Conservation (phyloP, 225 moss, liverwort and hornwort species). For the Asterella californica region DNA sequence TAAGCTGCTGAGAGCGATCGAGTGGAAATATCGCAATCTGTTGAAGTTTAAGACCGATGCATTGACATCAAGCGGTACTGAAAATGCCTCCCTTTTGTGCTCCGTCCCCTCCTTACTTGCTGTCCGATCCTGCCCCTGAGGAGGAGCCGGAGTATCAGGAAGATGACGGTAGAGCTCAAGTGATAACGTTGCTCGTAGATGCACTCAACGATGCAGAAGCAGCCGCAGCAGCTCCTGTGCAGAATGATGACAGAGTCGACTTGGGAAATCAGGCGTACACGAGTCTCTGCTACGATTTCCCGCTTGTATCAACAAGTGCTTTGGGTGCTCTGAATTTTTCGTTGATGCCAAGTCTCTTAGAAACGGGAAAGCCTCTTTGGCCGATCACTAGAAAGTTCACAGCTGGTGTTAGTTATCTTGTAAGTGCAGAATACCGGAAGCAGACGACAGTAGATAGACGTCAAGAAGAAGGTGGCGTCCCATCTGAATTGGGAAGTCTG, state of each 20-base stretch:
- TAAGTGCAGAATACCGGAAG: slow-evolving; percentile 62
- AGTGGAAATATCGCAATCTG: too few species aligned
- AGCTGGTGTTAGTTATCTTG: slow-evolving; percentile 84
- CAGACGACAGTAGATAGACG: slow-evolving; percentile 33
- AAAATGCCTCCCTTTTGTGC: slow-evolving; percentile 43
- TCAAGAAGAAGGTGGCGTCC: slow-evolving; percentile 5
- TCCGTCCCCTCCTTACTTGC: slow-evolving; percentile 24
- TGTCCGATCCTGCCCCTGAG: not conserved
- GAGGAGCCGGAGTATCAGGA: slow-evolving; percentile 15
- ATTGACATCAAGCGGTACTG: not conserved
- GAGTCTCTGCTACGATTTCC: slow-evolving; percentile 84
- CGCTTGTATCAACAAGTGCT: slow-evolving; percentile 65
- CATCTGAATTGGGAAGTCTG: not conserved
- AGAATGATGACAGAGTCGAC: slow-evolving; percentile 3
- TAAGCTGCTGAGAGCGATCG: too few species aligned
- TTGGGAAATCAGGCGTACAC: slow-evolving; percentile 64
- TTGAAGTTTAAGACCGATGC: not conserved
- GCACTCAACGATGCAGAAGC: slow-evolving; percentile 57
- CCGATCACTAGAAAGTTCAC: slow-evolving; percentile 69
- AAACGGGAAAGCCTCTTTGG: slow-evolving; percentile 51
- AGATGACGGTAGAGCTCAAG: slow-evolving; percentile 21
- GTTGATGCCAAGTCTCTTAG: slow-evolving; percentile 55
- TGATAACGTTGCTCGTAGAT: slow-evolving; percentile 45
- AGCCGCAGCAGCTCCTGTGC: slow-evolving; percentile 39
- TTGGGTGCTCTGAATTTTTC: slow-evolving; percentile 61